Evolutionary conservation across 75 land plant species (phyloP).

Genomic region (Sequoiadendron giganteum): DNA sequence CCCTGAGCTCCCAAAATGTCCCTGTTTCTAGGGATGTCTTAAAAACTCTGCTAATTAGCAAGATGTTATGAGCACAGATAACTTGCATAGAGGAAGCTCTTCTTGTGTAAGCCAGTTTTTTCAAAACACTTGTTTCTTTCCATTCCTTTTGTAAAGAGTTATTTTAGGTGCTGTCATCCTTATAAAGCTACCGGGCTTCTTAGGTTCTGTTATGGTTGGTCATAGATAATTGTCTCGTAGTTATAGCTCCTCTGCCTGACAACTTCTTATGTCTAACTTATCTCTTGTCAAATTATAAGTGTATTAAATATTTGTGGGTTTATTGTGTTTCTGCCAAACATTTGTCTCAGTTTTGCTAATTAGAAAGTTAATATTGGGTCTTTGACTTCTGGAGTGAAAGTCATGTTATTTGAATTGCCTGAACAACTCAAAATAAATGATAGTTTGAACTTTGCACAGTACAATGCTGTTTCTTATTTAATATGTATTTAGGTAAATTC

Average conservation of each 20-base stretch:
- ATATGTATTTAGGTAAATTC: too few relatives aligned
- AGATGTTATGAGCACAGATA: too few relatives aligned
- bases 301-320: neutral
- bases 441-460: too few relatives aligned
- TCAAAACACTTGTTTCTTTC: neutral
- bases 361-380: too few relatives aligned
- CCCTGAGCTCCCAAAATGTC: too few relatives aligned
- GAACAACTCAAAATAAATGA: too few relatives aligned
- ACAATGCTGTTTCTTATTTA: too few relatives aligned
- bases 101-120: neutral
- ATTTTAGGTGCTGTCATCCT: neutral
- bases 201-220: neutral
- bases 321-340: neutral
- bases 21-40: too few relatives aligned
- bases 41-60: too few relatives aligned
- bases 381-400: too few relatives aligned
- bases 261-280: neutral
- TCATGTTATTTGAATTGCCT: neutral
- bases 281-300: neutral
- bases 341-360: too few relatives aligned
- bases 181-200: neutral
- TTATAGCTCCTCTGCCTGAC: neutral
- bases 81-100: too few relatives aligned
- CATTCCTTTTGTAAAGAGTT: neutral
- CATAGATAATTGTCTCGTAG: neutral